Base-by-base conservation (phyloP, 257 asterid genomes). In the Gentiana macrophylla region DNA sequence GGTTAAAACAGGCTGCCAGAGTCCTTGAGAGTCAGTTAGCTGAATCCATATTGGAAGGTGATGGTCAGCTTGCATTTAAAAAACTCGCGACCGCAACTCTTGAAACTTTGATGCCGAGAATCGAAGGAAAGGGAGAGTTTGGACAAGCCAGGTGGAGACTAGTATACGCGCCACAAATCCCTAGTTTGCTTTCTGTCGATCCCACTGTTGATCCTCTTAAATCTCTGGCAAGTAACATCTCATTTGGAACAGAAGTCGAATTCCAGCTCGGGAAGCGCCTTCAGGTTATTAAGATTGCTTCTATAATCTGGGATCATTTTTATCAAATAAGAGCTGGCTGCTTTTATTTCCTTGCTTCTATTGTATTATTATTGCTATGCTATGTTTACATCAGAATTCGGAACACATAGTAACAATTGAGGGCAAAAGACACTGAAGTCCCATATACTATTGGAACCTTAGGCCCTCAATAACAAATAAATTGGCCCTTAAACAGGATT, bases 111-210 rank as follows among this genome's bases (percentile, higher is more conserved):
- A 92, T 92, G 98, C 98, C 98, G 24, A 79, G 94, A 70, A 92
- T 88, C 72, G 98, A 92, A 79, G 98, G 97, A 60, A 92, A 85
- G 76, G 97, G 98, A 50, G 97, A 92, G 77, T 92, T 92, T 46
- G 98, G 98, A 54, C 95, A 92, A 56, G 98, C 98, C 46, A 79
- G 98, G 59, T 92, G 98, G 98, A 85, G 98, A 80, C 86, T 88
- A 5, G 98, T 92, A 57, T 92, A 88, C 58, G 94, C 98, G 53
- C 98, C 98, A 34, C 97, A 91, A 74, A 92, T 92, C 63, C 95
- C 98, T 37, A 92, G 81, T 61, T 78, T 92, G 68, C 95, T 92
- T 53, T 80, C 98, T 8, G 86, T 88, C 53, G 98, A 92, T 70
- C 97, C 98, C 62, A 81, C 97, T 3, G 81, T 79, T 52, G 98